Evolutionary conservation across 148 eudicot species (phyloP).

Genomic region (Camellia japonica): DNA sequence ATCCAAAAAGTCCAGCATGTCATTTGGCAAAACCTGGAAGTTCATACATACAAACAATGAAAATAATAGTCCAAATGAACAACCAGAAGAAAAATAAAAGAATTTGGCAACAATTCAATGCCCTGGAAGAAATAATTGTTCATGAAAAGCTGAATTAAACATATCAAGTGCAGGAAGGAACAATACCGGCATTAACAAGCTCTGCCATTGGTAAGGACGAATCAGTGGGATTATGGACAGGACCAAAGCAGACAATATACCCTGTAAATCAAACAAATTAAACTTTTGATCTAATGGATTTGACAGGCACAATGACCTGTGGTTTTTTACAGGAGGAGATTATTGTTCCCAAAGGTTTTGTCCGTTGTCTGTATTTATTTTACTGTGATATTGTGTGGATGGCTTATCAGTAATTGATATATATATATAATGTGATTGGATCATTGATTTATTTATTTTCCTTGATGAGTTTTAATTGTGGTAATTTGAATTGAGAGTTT

Average conservation of each 20-base stretch:
- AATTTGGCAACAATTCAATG: background rate
- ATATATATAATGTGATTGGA: too few species aligned
- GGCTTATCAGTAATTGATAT: too few species aligned
- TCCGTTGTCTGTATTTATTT: too few species aligned
- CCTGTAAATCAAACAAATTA: constrained; percentile 41
- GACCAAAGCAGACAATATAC: constrained; percentile 78
- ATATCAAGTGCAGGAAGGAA: background rate
- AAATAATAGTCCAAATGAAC: background rate
- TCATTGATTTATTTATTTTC: too few species aligned
- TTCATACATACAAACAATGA: constrained; percentile 1
- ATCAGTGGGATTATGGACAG: constrained; percentile 78
- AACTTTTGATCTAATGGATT: background rate
- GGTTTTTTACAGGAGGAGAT: too few species aligned
- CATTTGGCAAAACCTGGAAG: constrained; percentile 83
- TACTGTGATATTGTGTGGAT: too few species aligned
- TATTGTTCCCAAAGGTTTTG: too few species aligned
- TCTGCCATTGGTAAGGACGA: constrained; percentile 97
- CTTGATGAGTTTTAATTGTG: too few species aligned
- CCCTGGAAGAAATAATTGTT: background rate
- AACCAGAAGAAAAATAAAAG: too few species aligned
- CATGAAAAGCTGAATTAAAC: background rate
- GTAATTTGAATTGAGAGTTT: too few species aligned
- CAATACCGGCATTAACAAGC: constrained; percentile 89
- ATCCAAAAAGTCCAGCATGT: constrained; percentile 97
- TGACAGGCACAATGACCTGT: too few species aligned